Percentiles rank a stretch among this genome's conserved stretches.
These are phyloP conservation scores for Ogataea pignaliae DNA, from an alignment of 805 yeast genomes.

Conservation along the genomic window DNA sequence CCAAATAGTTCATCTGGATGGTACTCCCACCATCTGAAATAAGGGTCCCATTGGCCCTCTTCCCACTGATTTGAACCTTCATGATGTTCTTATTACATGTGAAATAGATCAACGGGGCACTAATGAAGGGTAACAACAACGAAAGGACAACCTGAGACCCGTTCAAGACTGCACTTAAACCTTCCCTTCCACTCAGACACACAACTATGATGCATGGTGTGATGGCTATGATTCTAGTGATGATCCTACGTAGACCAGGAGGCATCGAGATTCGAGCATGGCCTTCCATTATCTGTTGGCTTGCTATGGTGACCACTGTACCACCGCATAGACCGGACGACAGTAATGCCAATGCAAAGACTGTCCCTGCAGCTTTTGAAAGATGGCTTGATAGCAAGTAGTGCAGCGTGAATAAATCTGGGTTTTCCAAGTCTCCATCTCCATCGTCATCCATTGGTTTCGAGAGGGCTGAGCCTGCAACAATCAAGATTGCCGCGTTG, in stretches of 20 bases:
- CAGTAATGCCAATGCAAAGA: conserved; percentile 82
- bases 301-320: conserved; percentile 88
- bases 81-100: conserved; percentile 54
- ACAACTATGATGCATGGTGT: conserved; percentile 81
- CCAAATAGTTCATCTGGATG: conserved; percentile 7
- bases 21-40: neutral
- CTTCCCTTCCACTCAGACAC: conserved; percentile 70
- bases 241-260: conserved; percentile 75
- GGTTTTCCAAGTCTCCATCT: conserved; percentile 62
- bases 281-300: conserved; percentile 92
- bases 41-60: conserved; percentile 3
- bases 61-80: conserved; percentile 25
- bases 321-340: conserved; percentile 96
- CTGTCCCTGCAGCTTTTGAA: conserved; percentile 81
- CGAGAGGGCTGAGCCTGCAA: conserved; percentile 82
- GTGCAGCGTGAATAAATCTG: conserved; percentile 80
- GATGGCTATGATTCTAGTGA: conserved; percentile 81
- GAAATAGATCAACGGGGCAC: conserved; percentile 83
- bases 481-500: conserved; percentile 83
- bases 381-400: conserved; percentile 62
- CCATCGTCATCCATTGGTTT: conserved; percentile 36
- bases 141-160: conserved; percentile 81
- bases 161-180: conserved; percentile 70
- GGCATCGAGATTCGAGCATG: conserved; percentile 74
- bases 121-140: conserved; percentile 75